Percentiles rank a stretch among this genome's conserved stretches.
Evolutionary conservation across 768 basidiomycete genomes (phyloP).

Genomic region (Phylloporus scabripes): DNA sequence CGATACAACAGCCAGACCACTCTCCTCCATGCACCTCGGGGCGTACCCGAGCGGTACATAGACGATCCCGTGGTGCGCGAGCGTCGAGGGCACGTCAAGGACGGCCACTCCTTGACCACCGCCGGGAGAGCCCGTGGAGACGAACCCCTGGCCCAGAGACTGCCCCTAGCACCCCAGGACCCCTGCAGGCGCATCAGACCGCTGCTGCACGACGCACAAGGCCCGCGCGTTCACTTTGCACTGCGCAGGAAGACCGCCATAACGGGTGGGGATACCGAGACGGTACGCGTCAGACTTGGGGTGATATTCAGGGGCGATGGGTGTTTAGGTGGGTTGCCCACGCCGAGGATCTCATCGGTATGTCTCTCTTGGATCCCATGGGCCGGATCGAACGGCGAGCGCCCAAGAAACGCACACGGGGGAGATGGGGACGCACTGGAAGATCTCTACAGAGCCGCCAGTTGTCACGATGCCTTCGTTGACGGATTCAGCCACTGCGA

Average conservation of each 20-base stretch:
- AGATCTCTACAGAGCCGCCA: conserved; percentile 49
- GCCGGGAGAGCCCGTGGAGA: conserved; percentile 62
- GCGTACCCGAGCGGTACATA: conserved; percentile 70
- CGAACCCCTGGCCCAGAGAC: conserved; percentile 60
- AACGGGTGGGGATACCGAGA: neutral
- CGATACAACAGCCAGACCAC: neutral
- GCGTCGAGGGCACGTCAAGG: conserved; percentile 46
- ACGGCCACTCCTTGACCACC: conserved; percentile 71
- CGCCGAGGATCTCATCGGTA: conserved; percentile 53
- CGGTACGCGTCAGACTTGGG: neutral
- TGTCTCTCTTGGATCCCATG: conserved; percentile 76
- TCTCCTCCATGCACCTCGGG: conserved; percentile 55
- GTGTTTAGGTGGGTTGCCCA: conserved; percentile 66
- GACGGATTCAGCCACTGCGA: conserved; percentile 55
- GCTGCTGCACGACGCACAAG: neutral
- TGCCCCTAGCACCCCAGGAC: conserved; percentile 74
- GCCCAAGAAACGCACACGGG: neutral
- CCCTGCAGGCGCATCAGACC: conserved; percentile 32
- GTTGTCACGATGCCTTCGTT: conserved; percentile 41
- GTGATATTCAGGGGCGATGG: neutral
- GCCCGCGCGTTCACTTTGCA: conserved; percentile 49
- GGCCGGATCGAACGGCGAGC: neutral
- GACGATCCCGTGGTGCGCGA: conserved; percentile 68
- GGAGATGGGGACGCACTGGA: conserved; percentile 43
- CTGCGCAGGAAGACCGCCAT: conserved; percentile 30